phyloP scores from a whole-genome alignment of 2,329 filamentous ascomycete species.

The Scytalidium lignicola region DNA sequence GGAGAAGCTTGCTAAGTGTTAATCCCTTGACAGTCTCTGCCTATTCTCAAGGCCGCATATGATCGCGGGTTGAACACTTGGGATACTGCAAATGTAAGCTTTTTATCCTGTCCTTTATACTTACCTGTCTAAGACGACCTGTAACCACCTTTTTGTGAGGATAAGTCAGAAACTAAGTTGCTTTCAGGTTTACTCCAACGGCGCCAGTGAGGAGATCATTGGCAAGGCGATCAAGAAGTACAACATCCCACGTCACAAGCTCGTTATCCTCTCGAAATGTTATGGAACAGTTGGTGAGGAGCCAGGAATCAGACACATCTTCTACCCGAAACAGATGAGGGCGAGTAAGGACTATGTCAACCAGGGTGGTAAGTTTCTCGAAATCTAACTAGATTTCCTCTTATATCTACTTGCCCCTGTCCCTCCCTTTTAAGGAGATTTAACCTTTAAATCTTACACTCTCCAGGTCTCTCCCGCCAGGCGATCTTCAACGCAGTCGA shows the following conservation, averaged over 20 bases:
- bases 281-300: conserved; percentile 44
- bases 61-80: conserved; percentile 58
- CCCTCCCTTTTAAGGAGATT: background rate
- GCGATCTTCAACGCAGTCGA: conserved; percentile 64
- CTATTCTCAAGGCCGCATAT: conserved; percentile 58
- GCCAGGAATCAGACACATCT: conserved; percentile 16
- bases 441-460: background rate
- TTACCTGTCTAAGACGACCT: too few relatives aligned
- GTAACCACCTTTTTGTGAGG: too few relatives aligned
- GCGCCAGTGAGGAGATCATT: conserved; percentile 47
- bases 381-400: background rate
- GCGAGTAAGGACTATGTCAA: conserved; percentile 46
- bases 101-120: background rate
- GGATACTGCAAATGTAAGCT: conserved; percentile 42
- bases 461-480: conserved; percentile 51
- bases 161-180: too few relatives aligned
- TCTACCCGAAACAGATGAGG: conserved; percentile 34
- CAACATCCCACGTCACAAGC: conserved; percentile 48
- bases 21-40: conserved; percentile 36
- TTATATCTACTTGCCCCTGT: conserved; percentile 9
- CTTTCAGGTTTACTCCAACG: conserved; percentile 46
- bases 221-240: conserved; percentile 57
- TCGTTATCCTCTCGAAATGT: conserved; percentile 55
- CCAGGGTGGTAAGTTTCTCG: conserved; percentile 15
- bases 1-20: background rate